Evolutionary conservation across 1,284 basidiomycete species (phyloP).

Genomic region (Irpex lacteus): DNA sequence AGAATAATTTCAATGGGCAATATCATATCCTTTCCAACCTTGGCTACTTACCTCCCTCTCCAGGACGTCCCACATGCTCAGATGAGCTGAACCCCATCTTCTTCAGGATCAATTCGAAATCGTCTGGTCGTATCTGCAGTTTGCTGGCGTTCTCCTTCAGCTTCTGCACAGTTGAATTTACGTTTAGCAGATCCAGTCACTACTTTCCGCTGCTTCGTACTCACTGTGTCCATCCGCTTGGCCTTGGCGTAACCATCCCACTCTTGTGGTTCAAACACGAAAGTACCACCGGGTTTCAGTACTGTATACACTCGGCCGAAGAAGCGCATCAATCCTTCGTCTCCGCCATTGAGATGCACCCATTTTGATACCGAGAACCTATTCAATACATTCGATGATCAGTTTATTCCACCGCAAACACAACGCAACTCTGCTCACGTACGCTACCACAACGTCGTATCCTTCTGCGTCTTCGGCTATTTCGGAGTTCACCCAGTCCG

Average conservation of each 20-base stretch:
- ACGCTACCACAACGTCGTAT: slow-evolving; percentile 78
- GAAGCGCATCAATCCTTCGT: slow-evolving; percentile 61
- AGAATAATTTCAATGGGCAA: background rate
- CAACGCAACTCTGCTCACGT: slow-evolving; percentile 25
- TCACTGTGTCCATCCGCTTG: slow-evolving; percentile 47
- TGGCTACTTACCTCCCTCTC: slow-evolving; percentile 49
- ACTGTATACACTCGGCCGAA: slow-evolving; percentile 59
- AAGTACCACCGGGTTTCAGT: slow-evolving; percentile 54
- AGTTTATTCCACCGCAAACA: background rate
- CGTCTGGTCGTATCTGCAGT: slow-evolving; percentile 56
- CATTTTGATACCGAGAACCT: slow-evolving; percentile 85
- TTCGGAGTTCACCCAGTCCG: slow-evolving; percentile 64
- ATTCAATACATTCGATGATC: background rate
- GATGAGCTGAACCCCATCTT: slow-evolving; percentile 60
- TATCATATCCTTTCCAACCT: background rate
- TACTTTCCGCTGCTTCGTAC: background rate
- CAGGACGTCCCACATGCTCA: slow-evolving; percentile 50
- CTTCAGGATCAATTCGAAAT: slow-evolving; percentile 52
- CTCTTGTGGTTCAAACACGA: slow-evolving; percentile 75
- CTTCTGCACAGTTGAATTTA: slow-evolving; percentile 30
- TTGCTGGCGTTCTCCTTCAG: slow-evolving; percentile 56
- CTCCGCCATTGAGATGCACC: slow-evolving; percentile 79
- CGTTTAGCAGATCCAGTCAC: background rate
- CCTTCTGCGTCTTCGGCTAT: slow-evolving; percentile 55
- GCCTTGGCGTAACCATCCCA: slow-evolving; percentile 81